Conservation (phyloP, 495 filamentous ascomycete species). For the Lindgomyces ingoldianus region DNA sequence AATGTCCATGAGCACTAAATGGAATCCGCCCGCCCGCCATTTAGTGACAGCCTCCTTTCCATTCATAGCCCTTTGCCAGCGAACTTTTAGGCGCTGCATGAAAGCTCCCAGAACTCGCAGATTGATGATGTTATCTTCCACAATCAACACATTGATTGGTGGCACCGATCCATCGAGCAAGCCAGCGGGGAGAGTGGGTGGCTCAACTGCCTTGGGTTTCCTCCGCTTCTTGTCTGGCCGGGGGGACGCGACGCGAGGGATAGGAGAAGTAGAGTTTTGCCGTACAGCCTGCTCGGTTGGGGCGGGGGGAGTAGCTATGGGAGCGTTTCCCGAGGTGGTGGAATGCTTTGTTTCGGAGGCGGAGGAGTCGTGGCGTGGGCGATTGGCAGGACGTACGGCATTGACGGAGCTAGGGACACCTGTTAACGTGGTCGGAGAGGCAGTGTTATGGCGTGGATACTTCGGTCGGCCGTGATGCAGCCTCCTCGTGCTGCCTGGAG, state of each 20-base stretch:
- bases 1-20: constrained; percentile 98
- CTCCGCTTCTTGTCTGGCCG: constrained; percentile 48
- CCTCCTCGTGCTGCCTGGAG: constrained; percentile 64
- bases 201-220: constrained; percentile 52
- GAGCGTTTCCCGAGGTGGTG: constrained; percentile 49
- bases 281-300: constrained; percentile 46
- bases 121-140: constrained; percentile 98
- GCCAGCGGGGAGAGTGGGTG: constrained; percentile 59
- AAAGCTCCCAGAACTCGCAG: constrained; percentile 89
- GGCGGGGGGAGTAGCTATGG: constrained; percentile 60
- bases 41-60: constrained; percentile 89
- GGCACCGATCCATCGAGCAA: constrained; percentile 82
- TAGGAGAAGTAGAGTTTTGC: constrained; percentile 57
- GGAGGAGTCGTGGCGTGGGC: constrained; percentile 42
- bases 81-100: constrained; percentile 93
- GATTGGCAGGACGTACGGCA: constrained; percentile 27
- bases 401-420: constrained; percentile 37
- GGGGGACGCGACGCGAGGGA: constrained; percentile 63
- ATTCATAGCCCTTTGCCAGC: constrained; percentile 97
- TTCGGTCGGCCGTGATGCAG: constrained; percentile 57
- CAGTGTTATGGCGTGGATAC: constrained; percentile 70
- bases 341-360: constrained; percentile 41
- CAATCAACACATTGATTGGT: constrained; percentile 95
- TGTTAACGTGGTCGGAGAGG: constrained; percentile 69
- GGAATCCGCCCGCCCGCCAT: constrained; percentile 93